Evolutionary conservation across 768 basidiomycete genomes (phyloP).

Genomic region (Pisolithus albus): DNA sequence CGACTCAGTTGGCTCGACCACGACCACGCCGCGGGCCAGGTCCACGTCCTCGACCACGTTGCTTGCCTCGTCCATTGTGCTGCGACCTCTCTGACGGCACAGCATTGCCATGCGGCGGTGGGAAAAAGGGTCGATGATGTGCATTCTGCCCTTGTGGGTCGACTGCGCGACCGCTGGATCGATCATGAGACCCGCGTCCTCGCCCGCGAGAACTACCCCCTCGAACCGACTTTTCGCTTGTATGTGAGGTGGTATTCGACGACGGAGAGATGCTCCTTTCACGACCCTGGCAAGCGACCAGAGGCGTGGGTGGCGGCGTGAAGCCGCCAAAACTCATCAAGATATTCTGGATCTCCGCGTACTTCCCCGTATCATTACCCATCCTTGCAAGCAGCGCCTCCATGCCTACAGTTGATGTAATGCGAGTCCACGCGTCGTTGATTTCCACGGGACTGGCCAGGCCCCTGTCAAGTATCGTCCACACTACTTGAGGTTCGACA

Average conservation of each 20-base stretch:
- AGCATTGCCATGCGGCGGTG: conserved; percentile 8
- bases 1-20: not conserved
- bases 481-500: conserved; percentile 55
- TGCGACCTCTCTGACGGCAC: conserved; percentile 7
- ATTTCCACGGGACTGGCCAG: conserved; percentile 46
- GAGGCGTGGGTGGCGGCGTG: conserved; percentile 37
- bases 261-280: conserved; percentile 6
- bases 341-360: conserved; percentile 46
- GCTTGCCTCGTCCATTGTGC: conserved; percentile 31
- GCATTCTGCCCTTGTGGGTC: not conserved
- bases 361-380: conserved; percentile 29
- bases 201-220: conserved; percentile 2
- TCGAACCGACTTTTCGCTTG: conserved; percentile 5
- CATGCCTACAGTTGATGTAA: conserved; percentile 33
- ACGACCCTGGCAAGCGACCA: conserved; percentile 6
- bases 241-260: conserved; percentile 10
- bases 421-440: conserved; percentile 42
- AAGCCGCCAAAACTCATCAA: conserved; percentile 46
- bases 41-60: conserved; percentile 35
- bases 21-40: conserved; percentile 25
- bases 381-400: conserved; percentile 18
- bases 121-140: conserved; percentile 4
- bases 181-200: conserved; percentile 10
- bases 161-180: not conserved
- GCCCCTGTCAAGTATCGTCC: conserved; percentile 54